phyloP scores from a whole-genome alignment of 495 filamentous ascomycete species.

The Annulohypoxylon maeteangense region DNA sequence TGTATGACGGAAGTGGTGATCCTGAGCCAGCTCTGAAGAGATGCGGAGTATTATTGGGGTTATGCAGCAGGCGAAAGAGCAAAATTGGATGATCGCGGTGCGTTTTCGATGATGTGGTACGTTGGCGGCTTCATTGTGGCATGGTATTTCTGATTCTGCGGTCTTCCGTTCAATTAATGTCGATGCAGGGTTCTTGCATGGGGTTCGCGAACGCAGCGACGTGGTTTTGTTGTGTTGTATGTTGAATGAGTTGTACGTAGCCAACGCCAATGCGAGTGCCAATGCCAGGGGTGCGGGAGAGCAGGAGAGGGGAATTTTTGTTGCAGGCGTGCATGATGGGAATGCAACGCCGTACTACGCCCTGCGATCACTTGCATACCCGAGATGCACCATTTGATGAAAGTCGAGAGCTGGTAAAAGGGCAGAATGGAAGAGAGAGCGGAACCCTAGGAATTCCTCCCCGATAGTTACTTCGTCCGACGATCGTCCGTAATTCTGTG shows the following conservation, averaged over 20 bases:
- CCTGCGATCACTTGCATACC: conserved; percentile 43
- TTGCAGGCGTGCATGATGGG: conserved; percentile 30
- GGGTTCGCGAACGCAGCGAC: conserved; percentile 21
- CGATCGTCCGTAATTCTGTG: conserved; percentile 29
- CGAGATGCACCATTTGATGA: conserved; percentile 39
- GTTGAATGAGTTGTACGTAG: neutral
- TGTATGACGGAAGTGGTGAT: conserved; percentile 39
- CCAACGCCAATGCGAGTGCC: neutral
- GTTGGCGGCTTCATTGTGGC: conserved; percentile 35
- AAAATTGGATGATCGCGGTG: conserved; percentile 27
- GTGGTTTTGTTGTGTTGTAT: neutral
- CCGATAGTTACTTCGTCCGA: conserved; percentile 30
- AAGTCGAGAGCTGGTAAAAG: conserved; percentile 41
- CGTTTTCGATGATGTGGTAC: conserved; percentile 34
- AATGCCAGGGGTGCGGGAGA: conserved; percentile 30
- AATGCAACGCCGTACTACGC: conserved; percentile 32
- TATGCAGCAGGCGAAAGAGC: conserved; percentile 17
- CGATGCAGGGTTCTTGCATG: conserved; percentile 38
- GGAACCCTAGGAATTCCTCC: conserved; percentile 34
- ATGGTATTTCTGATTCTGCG: conserved; percentile 37
- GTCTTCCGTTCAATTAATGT: conserved; percentile 35
- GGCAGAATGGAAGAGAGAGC: conserved; percentile 34
- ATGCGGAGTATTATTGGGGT: conserved; percentile 33
- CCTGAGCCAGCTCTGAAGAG: conserved; percentile 47
- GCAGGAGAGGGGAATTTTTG: conserved; percentile 19